Percentiles rank a stretch among this genome's conserved stretches.
Conservation (phyloP, 1,284 basidiomycete species). For the Cryptococcus maquisensis region DNA sequence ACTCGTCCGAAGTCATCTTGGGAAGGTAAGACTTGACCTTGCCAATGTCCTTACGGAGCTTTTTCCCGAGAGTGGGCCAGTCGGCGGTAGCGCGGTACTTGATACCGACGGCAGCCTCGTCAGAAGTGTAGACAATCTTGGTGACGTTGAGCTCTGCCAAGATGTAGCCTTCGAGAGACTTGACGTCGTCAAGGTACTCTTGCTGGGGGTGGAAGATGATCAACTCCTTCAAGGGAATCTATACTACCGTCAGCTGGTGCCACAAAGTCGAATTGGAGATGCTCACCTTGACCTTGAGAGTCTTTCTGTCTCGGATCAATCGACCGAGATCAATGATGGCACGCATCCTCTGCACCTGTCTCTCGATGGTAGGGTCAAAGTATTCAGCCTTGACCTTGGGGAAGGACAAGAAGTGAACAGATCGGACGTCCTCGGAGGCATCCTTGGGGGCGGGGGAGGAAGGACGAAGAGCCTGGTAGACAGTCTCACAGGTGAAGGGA, state of each 20-base stretch:
- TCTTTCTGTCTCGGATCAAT: constrained; percentile 82
- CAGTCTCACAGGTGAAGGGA: constrained; percentile 94
- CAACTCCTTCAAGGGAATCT: constrained; percentile 77
- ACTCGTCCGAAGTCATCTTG: constrained; percentile 70
- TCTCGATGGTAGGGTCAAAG: constrained; percentile 92
- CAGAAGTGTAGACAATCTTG: constrained; percentile 79
- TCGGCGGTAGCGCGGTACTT: constrained; percentile 90
- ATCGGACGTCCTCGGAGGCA: constrained; percentile 71
- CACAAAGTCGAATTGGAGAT: background rate
- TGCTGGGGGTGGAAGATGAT: constrained; percentile 87
- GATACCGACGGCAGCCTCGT: constrained; percentile 82
- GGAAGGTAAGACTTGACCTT: constrained; percentile 88
- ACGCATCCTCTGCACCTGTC: constrained; percentile 92
- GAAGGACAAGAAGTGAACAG: constrained; percentile 93
- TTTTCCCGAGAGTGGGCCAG: constrained; percentile 90
- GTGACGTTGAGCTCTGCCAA: constrained; percentile 94
- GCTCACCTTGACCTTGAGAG: constrained; percentile 78
- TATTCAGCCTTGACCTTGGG: constrained; percentile 91
- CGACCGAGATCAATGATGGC: constrained; percentile 89
- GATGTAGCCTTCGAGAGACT: constrained; percentile 81
- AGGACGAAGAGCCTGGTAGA: constrained; percentile 84
- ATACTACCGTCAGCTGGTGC: background rate
- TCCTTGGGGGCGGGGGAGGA: constrained; percentile 74
- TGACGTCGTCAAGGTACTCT: constrained; percentile 81
- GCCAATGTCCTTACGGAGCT: constrained; percentile 87